Evolutionary conservation across 345 rosid species (phyloP).

Genomic region (Dipteronia sinensis): DNA sequence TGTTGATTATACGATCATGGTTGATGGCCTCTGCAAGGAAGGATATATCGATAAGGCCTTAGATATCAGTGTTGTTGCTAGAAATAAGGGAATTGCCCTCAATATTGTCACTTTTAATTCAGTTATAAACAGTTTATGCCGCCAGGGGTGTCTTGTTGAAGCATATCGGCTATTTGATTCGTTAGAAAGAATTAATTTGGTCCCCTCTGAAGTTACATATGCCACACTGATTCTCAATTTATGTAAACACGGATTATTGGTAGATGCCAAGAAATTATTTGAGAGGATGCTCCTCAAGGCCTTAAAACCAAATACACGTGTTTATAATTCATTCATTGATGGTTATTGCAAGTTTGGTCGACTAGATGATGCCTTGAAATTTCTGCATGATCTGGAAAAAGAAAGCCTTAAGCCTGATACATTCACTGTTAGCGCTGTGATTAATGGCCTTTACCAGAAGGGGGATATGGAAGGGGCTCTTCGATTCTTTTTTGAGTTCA

Average conservation of each 20-base stretch:
- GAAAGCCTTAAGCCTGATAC: slow-evolving; percentile 56
- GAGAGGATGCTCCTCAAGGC: slow-evolving; percentile 59
- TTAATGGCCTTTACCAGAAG: slow-evolving; percentile 65
- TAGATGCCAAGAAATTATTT: slow-evolving; percentile 63
- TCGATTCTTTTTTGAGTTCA: slow-evolving; percentile 51
- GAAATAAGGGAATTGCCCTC: slow-evolving; percentile 48
- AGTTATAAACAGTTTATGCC: slow-evolving; percentile 68
- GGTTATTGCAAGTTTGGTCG: slow-evolving; percentile 67
- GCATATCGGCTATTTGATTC: slow-evolving; percentile 89
- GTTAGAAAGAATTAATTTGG: slow-evolving; percentile 56
- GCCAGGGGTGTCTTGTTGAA: slow-evolving; percentile 77
- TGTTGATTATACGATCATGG: slow-evolving; percentile 56
- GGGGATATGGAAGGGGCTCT: slow-evolving; percentile 91
- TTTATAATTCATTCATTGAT: slow-evolving; percentile 67
- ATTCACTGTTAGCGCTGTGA: slow-evolving; percentile 70
- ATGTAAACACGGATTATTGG: slow-evolving; percentile 67
- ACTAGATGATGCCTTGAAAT: slow-evolving; percentile 60
- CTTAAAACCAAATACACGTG: slow-evolving; percentile 42
- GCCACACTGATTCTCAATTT: slow-evolving; percentile 62
- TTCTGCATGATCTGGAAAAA: slow-evolving; percentile 44
- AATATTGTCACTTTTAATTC: slow-evolving; percentile 74
- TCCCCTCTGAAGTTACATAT: slow-evolving; percentile 66
- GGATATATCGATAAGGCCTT: slow-evolving; percentile 63
- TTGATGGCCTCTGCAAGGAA: slow-evolving; percentile 74
- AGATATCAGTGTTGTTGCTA: slow-evolving; percentile 58